Conservation (phyloP, 2,329 filamentous ascomycete genomes). For the Phyllosticta citriasiana region DNA sequence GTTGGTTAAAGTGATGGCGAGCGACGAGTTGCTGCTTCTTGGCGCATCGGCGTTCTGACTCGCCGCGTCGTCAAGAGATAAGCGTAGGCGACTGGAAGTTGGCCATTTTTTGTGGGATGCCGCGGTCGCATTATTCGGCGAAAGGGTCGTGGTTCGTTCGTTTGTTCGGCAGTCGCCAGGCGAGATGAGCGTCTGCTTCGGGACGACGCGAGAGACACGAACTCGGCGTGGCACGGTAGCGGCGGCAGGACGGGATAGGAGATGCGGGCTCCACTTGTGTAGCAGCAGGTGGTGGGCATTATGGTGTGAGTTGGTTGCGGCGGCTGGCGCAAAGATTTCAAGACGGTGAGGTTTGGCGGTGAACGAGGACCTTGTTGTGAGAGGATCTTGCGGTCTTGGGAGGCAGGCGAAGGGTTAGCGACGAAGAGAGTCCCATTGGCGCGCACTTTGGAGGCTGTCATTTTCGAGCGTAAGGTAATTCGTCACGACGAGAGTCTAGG, state of each 20-base stretch:
- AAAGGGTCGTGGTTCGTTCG: background rate
- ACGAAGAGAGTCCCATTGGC: background rate
- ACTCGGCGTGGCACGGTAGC: background rate
- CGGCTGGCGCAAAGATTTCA: background rate
- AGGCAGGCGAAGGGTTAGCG: no score
- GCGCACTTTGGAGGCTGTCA: background rate
- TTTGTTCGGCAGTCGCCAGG: background rate
- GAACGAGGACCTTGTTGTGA: background rate
- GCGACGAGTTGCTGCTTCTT: background rate
- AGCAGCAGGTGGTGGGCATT: background rate
- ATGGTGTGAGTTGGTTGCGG: background rate
- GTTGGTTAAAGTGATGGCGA: background rate
- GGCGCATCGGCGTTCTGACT: background rate
- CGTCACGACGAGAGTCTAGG: background rate
- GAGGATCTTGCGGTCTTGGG: background rate
- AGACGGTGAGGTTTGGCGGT: background rate
- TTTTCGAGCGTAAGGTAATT: background rate
- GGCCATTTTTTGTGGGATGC: background rate
- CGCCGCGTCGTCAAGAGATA: background rate
- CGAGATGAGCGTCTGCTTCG: background rate
- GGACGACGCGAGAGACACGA: background rate
- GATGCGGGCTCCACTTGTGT: background rate
- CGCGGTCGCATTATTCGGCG: background rate
- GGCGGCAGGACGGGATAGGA: background rate
- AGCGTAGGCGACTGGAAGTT: background rate